Base-by-base conservation (phyloP, 257 asterid species). In the Solanum commersonii region DNA sequence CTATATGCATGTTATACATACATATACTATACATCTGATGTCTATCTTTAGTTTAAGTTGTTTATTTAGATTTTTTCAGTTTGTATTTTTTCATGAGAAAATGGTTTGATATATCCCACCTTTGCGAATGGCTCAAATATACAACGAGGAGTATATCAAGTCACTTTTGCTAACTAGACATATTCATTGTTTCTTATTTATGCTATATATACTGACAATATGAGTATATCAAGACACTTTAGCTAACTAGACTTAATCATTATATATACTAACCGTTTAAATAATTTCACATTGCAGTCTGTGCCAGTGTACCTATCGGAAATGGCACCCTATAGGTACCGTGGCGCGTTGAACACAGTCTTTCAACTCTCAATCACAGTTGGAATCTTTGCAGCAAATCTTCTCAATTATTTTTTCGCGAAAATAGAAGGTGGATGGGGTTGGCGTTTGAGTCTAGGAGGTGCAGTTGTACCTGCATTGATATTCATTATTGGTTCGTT, bases 391-490 rank as follows among this genome's bases (percentile, higher is more conserved):
- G 94, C 88, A 3, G 98, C 98, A 73, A 94, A 92, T 29, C 63
- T 95, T 0, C 34, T 95, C 8, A 95, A 95, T 89, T 95, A 92
- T 79, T 44, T 44, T 87, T 91, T 90, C 10, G 89, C 91, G 5
- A 90, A 94, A 5, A 93, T 91, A 65, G 93, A 95, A 87, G 73
- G 77, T 4, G 52, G 56, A 38, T 91, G 91, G 93, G 99, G 99
- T 0, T 94, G 99, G 99, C 88, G 98, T 67, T 34, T 94, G 81
- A 95, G 98, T 84, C 84, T 96, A 73, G 98, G 99, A 5, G 99
- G 99, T 27, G 99, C 98, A 1, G 90, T 93, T 89, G 96, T 96
- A 65, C 98, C 98, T 0, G 98, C 96, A 15, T 89, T 95, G 5
- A 92, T 95, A 88, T 94, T 96, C 88, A 84, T 94, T 2, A 5